Base-by-base conservation (phyloP, 352 stramenopile genomes). In the Albugo laibachii region DNA sequence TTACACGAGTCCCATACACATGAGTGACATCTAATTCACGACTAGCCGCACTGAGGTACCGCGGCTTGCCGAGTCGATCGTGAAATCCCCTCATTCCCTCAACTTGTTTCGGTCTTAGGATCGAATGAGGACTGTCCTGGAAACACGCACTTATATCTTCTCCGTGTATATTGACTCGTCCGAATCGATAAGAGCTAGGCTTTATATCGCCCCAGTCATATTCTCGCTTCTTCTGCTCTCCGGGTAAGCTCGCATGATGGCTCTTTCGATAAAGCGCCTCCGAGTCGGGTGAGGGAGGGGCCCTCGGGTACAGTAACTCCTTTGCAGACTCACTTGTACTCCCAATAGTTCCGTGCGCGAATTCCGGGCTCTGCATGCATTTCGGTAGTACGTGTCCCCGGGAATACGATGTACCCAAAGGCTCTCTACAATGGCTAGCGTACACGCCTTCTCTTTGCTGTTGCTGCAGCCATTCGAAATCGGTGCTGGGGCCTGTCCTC, bases 191-290 rank as follows among this genome's bases (percentile, higher is more conserved):
- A 31, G 24, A 31, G 8, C 3, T 31, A 31, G 24, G 24, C 24
- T 31, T 31, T 31, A 31, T 3, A 31, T 31, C 24, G 3, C 24
- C 38, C 80, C 81, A 93, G 41, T 68, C 52, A 55, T 94, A 94
- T 50, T 84, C 66, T 15, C 80, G 71, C 49, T 78, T 77, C 52
- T 82, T 84, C 54, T 94, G 84, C 47, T 93, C 75, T 0, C 83
- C 83, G 5, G 83, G 80, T 1, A 67, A 68, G 36, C 83, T 70
- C 2, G 66, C 76, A 2, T 79, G 69, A 45, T 94, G 76, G 21
- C 65, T 88, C 45, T 69, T 58, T 45, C 72, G 81, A 68, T 92
- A 94, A 11, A 70, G 58, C 15, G 67, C 69, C 46, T 80, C 61
- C 34, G 71, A 57, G 34, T 86, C 58, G 40, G 66, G 52, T 39